These are phyloP conservation scores for Globisporangium spiculum DNA, from an alignment of 352 stramenopile genomes.

Conservation along the genomic window DNA sequence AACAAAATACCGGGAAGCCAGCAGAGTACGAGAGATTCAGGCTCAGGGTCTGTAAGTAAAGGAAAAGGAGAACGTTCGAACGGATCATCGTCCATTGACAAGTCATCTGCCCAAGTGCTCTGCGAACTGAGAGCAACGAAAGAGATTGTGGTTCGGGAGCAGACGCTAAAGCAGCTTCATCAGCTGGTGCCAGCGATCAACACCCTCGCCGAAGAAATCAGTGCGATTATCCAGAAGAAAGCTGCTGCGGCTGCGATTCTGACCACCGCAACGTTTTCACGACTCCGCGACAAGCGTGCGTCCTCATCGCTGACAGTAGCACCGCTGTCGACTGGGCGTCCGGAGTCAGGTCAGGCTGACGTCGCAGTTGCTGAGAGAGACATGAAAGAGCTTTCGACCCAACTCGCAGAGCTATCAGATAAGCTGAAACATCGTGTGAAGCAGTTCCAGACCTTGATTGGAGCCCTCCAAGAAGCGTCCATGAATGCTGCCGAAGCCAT, in stretches of 20 bases:
- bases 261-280: neutral
- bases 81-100: conserved; percentile 12
- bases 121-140: conserved; percentile 52
- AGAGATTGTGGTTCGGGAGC: conserved; percentile 58
- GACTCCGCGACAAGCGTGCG: conserved; percentile 10
- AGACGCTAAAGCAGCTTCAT: conserved; percentile 45
- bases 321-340: conserved; percentile 10
- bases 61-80: neutral
- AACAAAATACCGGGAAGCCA: neutral
- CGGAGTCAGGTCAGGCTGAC: conserved; percentile 10
- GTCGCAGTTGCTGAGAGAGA: conserved; percentile 7
- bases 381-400: conserved; percentile 11
- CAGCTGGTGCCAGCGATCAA: conserved; percentile 25
- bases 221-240: conserved; percentile 23
- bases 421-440: conserved; percentile 26
- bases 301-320: conserved; percentile 12
- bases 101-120: conserved; percentile 39
- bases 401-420: conserved; percentile 20
- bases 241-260: conserved; percentile 17
- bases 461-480: conserved; percentile 28
- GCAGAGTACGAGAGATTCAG: neutral
- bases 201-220: conserved; percentile 28
- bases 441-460: conserved; percentile 33
- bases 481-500: conserved; percentile 41
- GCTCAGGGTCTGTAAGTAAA: neutral